Percentiles rank a stretch among this genome's conserved stretches.
These are phyloP conservation scores for Eremochloa ophiuroides DNA, from an alignment of 176 grass and related monocot genomes.

Conservation along the genomic window DNA sequence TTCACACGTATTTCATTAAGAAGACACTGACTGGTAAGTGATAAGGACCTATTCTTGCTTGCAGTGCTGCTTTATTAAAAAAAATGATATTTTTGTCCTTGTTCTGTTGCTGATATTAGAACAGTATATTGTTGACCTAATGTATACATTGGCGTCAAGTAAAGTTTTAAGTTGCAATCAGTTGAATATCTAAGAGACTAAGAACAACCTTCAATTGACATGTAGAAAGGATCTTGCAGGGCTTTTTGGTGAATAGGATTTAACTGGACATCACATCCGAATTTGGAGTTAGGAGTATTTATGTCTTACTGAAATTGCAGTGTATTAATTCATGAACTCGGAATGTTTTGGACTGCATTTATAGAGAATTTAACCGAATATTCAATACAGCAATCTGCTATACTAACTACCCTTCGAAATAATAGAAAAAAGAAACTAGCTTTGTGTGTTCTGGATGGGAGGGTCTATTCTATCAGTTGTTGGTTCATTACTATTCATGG, in stretches of 20 bases:
- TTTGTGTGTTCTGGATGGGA: too few species aligned
- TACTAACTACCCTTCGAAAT: not conserved
- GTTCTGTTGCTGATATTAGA: not conserved
- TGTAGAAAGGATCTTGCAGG: not conserved
- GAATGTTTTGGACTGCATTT: not conserved
- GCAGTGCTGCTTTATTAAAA: not conserved
- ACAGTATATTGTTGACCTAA: not conserved
- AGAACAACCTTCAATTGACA: not conserved
- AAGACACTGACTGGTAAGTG: not conserved
- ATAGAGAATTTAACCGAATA: not conserved
- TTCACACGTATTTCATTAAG: too few species aligned
- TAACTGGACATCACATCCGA: not conserved
- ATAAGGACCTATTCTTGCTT: constrained; percentile 2
- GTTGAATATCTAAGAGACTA: not conserved
- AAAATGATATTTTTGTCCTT: not conserved
- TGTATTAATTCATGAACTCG: not conserved
- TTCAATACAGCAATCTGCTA: not conserved
- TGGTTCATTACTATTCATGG: too few species aligned
- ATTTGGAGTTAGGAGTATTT: not conserved
- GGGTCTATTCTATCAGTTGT: too few species aligned
- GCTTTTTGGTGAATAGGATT: constrained; percentile 5
- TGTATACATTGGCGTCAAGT: not conserved
- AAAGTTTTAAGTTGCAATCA: not conserved
- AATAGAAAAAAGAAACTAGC: not conserved
- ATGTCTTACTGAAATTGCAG: not conserved